Base-by-base conservation (phyloP, 345 rosid species). In the Acer saccharum region DNA sequence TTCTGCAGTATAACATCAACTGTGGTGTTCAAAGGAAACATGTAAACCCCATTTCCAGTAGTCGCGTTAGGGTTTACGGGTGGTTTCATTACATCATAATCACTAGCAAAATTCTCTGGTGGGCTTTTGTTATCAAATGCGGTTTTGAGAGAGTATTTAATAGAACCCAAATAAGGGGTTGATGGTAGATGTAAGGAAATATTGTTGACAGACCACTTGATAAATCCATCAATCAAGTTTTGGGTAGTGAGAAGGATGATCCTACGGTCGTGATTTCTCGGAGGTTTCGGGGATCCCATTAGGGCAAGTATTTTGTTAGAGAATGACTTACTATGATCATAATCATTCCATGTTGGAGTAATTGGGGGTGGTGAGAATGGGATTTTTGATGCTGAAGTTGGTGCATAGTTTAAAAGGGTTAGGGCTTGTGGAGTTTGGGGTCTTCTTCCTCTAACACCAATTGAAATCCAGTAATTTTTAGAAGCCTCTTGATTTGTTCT, bases 1-100 rank as follows among this genome's bases (percentile, higher is more conserved):
- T 95, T 91, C 21, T 93, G 98, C 1, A 95, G 80, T 65, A 93
- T 82, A 77, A 95, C 90, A 69, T 93, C 98, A 21, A 95, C 86
- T 0, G 94, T 87, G 44, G 84, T 78, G 23, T 86, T 77, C 20
- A 83, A 79, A 5, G n/a, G 77, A 3, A 92, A 74, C 74, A 17
- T 61, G 84, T 92, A 93, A 10, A 93, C 83, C 68, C 92, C 90
- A 74, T 57, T 87, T 7, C 94, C 94, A 0, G 20, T 3, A 0
- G 89, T 87, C 3, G 96, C 61, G 73, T 90, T 92, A 0, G 76
- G 83, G 87, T 87, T 83, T 0, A 25, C 61, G 9, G 95, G 78
- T 5, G 89, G 90, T 5, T 83, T 83, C 85, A 81, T 81, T 6
- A 92, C 71, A n/a, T 95, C 89, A 43, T 92, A 93, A 2, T 74